These are phyloP conservation scores for Aspergillus campestris DNA, from an alignment of 495 filamentous ascomycete species.

Conservation along the genomic window DNA sequence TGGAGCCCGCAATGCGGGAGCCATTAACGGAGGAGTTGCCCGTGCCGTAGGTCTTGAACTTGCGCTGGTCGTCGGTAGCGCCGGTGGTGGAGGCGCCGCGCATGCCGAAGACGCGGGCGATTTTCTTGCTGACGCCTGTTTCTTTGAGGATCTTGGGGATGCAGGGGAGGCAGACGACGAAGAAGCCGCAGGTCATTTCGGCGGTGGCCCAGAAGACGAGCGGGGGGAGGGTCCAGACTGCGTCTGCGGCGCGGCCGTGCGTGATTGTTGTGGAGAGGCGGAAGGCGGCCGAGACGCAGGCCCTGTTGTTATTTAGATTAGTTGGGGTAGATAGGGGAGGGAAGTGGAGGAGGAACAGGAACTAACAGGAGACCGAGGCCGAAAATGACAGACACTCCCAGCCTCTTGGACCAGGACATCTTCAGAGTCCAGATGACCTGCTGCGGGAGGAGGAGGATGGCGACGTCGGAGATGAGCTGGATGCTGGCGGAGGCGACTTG, in stretches of 20 bases:
- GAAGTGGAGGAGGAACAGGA: conserved; percentile 4
- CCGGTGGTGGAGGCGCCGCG: background rate
- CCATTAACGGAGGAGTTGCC: background rate
- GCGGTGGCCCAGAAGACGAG: conserved; percentile 4
- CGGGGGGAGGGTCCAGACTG: conserved; percentile 2
- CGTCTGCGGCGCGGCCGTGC: background rate
- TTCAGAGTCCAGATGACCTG: conserved; percentile 16
- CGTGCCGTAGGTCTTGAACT: background rate
- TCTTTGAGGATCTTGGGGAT: conserved; percentile 6
- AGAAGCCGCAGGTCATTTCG: conserved; percentile 9
- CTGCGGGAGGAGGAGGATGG: conserved; percentile 14
- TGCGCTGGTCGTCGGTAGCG: too few species aligned
- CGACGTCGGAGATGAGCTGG: conserved; percentile 2
- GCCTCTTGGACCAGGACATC: conserved; percentile 13
- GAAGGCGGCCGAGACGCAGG: conserved; percentile 4
- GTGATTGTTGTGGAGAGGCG: background rate
- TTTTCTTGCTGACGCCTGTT: background rate
- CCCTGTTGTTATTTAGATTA: background rate
- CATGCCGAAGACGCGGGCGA: conserved; percentile 5
- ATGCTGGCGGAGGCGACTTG: conserved; percentile 3
- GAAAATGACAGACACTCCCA: conserved; percentile 18
- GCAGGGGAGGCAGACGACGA: conserved; percentile 7
- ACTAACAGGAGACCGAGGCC: conserved; percentile 12
- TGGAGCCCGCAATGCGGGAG: background rate
- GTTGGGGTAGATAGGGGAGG: background rate